These are phyloP conservation scores for Verticillium albo-atrum DNA, from an alignment of 2,329 filamentous ascomycete species.

Conservation along the genomic window DNA sequence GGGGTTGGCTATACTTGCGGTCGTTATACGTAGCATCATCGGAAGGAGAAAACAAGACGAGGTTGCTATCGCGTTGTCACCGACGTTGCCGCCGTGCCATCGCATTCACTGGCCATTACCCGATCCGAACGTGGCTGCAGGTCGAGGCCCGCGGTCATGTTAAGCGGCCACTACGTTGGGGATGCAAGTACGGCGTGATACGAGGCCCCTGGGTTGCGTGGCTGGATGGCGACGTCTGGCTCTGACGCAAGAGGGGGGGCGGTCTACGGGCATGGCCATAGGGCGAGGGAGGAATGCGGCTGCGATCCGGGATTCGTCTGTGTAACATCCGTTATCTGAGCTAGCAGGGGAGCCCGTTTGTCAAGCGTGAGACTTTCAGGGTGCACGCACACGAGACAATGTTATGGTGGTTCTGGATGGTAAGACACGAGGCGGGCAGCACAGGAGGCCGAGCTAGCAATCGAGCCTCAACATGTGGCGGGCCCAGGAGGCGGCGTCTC, in stretches of 20 bases:
- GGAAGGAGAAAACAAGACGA: neutral
- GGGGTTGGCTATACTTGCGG: neutral
- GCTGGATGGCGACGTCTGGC: neutral
- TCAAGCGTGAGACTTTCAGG: neutral
- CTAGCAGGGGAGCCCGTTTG: neutral
- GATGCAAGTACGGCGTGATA: neutral
- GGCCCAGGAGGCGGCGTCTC: neutral
- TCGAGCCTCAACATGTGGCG: neutral
- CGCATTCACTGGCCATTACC: neutral
- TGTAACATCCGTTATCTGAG: neutral
- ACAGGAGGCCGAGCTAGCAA: neutral
- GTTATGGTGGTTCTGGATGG: neutral
- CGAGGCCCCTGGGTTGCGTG: neutral
- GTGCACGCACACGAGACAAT: neutral
- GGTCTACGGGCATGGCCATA: neutral
- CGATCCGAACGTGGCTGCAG: neutral
- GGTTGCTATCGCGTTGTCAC: neutral
- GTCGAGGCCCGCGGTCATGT: neutral
- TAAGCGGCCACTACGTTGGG: neutral
- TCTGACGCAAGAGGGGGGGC: neutral
- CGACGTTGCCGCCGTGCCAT: neutral
- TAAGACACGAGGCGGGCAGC: neutral
- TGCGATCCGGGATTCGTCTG: neutral
- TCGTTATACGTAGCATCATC: neutral
- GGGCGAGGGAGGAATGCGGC: neutral